Evolutionary conservation across 768 basidiomycete species (phyloP).

Genomic region (Aureoboletus auriporus): DNA sequence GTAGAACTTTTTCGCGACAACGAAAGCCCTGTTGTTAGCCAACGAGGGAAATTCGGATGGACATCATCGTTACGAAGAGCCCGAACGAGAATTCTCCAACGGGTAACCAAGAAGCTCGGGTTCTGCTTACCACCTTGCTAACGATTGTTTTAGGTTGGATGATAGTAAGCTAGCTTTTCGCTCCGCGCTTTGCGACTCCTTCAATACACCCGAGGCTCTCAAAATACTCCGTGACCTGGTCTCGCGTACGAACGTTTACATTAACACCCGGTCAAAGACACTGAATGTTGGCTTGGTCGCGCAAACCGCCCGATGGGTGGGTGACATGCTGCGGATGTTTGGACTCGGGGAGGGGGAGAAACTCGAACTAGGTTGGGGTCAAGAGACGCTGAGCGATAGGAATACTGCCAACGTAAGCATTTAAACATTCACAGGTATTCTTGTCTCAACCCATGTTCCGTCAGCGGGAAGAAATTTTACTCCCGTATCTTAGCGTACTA

Average conservation of each 20-base stretch:
- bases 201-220: slow-evolving; percentile 89
- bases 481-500: slow-evolving; percentile 83
- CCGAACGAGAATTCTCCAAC: slow-evolving; percentile 65
- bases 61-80: slow-evolving; percentile 58
- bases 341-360: slow-evolving; percentile 71
- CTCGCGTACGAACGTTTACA: slow-evolving; percentile 83
- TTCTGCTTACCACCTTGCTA: slow-evolving; percentile 6
- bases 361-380: slow-evolving; percentile 83
- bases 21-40: slow-evolving; percentile 70
- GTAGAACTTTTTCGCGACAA: slow-evolving; percentile 91
- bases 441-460: background rate
- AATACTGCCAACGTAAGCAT: slow-evolving; percentile 43
- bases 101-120: slow-evolving; percentile 40
- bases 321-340: slow-evolving; percentile 72
- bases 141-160: slow-evolving; percentile 52
- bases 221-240: slow-evolving; percentile 76
- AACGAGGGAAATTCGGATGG: slow-evolving; percentile 52
- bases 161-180: slow-evolving; percentile 77
- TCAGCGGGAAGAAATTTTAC: slow-evolving; percentile 79
- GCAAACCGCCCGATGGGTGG: slow-evolving; percentile 63
- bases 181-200: slow-evolving; percentile 88
- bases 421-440: background rate
- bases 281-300: slow-evolving; percentile 63
- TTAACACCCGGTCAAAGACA: slow-evolving; percentile 58
- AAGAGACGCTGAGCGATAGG: slow-evolving; percentile 41